A percentile compares a stretch with the other conserved stretches of the same genome.
These are phyloP conservation scores for Pouteria glomerata DNA, from an alignment of 148 eudicot species.

Conservation along the genomic window DNA sequence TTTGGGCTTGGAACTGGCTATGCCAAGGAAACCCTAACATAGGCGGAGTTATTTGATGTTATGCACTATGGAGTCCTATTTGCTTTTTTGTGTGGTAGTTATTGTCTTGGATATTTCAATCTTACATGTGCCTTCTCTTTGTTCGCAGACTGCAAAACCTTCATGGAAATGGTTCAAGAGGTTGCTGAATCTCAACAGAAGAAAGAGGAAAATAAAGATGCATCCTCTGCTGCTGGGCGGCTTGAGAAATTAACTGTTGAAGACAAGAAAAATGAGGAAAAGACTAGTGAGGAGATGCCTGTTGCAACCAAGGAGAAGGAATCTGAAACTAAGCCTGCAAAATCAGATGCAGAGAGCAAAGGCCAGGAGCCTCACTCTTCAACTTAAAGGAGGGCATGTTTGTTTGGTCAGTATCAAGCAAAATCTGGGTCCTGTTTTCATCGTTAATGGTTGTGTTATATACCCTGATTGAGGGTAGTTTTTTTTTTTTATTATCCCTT, in stretches of 20 bases:
- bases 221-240: conserved; percentile 51
- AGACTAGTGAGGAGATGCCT: conserved; percentile 24
- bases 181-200: conserved; percentile 62
- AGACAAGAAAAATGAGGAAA: conserved; percentile 38
- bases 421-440: conserved; percentile 6
- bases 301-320: conserved; percentile 20
- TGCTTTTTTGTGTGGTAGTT: no score
- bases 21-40: no score
- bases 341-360: conserved; percentile 31
- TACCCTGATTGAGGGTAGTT: background rate
- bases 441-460: background rate
- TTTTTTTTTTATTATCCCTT: background rate
- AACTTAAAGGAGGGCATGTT: conserved; percentile 9
- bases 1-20: no score
- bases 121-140: no score
- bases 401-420: background rate
- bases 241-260: conserved; percentile 63
- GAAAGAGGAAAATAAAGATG: conserved; percentile 55
- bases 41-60: no score
- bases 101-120: no score
- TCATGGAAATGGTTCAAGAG: conserved; percentile 71
- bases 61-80: no score
- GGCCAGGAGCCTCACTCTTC: conserved; percentile 33
- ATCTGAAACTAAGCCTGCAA: conserved; percentile 21
- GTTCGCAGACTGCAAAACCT: conserved; percentile 68